Percentiles rank a stretch among this genome's conserved stretches.
These are phyloP conservation scores for Stephania japonica DNA, from an alignment of 164 flowering plant species.

Conservation along the genomic window DNA sequence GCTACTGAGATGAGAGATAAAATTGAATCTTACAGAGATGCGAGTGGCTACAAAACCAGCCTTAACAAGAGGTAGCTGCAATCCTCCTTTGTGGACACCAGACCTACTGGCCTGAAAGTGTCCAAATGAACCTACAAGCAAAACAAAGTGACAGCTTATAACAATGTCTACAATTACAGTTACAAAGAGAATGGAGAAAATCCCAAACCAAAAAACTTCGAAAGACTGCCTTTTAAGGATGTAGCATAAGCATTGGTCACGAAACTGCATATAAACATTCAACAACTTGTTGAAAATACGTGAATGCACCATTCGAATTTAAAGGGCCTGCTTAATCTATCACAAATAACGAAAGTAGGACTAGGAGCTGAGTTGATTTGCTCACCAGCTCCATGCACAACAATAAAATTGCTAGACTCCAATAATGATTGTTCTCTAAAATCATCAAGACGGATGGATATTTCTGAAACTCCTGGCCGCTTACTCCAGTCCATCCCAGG, in stretches of 20 bases:
- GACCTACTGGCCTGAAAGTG: slow-evolving; percentile 98
- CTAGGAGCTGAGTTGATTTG: neutral
- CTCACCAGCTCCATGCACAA: slow-evolving; percentile 96
- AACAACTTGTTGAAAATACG: neutral
- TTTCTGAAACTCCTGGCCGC: slow-evolving; percentile 40
- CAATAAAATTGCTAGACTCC: slow-evolving; percentile 47
- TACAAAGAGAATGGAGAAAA: neutral
- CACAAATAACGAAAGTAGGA: neutral
- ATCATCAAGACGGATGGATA: slow-evolving; percentile 31
- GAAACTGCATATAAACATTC: too few species aligned
- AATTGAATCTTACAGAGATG: slow-evolving; percentile 67
- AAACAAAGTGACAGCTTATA: neutral
- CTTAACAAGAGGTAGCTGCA: slow-evolving; percentile 65
- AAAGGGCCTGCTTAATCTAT: neutral
- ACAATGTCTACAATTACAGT: neutral
- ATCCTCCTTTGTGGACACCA: slow-evolving; percentile 92
- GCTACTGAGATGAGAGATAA: neutral
- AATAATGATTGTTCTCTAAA: slow-evolving; percentile 29
- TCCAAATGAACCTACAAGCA: slow-evolving; percentile 85
- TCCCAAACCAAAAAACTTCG: neutral
- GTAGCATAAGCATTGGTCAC: too few species aligned
- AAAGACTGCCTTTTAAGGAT: too few species aligned
- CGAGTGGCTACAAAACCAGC: slow-evolving; percentile 99
- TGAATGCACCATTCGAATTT: neutral
- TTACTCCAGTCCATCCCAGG: slow-evolving; percentile 94